These are phyloP conservation scores for Metschnikowia lunata DNA, from an alignment of 805 yeast genomes.

Conservation along the genomic window DNA sequence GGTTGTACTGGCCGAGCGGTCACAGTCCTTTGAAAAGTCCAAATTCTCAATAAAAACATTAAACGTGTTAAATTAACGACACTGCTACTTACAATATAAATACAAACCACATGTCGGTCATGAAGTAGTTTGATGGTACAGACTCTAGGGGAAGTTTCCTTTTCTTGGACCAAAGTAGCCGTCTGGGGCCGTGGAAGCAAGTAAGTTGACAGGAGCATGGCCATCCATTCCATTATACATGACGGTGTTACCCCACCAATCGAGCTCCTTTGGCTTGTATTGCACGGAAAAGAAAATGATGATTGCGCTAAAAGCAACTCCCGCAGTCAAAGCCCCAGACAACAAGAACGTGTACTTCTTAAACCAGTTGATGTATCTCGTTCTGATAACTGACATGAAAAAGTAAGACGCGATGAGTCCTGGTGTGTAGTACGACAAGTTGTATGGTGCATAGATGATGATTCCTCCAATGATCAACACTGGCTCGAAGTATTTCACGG, in stretches of 20 bases:
- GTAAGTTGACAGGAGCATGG: constrained; percentile 1
- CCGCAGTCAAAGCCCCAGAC: constrained; percentile 43
- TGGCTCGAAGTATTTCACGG: constrained; percentile 37
- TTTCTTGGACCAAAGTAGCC: constrained; percentile 22
- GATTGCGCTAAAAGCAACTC: constrained; percentile 38
- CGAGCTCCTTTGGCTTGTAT: constrained; percentile 20
- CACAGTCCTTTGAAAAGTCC: no score
- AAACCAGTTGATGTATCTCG: constrained; percentile 41
- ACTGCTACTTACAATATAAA: no score
- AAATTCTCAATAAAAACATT: no score
- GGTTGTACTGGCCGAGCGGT: no score
- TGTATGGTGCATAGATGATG: constrained; percentile 68
- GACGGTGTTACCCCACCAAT: constrained; percentile 68
- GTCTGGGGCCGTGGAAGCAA: constrained; percentile 15
- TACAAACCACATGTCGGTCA: no score
- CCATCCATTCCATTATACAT: constrained; percentile 35
- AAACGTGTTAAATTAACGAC: no score
- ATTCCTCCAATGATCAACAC: constrained; percentile 47
- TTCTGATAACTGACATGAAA: constrained; percentile 38
- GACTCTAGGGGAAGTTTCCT: constrained; percentile 16
- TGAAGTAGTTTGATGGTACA: no score
- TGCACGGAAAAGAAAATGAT: constrained; percentile 33
- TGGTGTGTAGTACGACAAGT: constrained; percentile 50
- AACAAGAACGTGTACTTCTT: constrained; percentile 41
- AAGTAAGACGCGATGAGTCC: constrained; percentile 26